phyloP scores from a whole-genome alignment of 106 monocot species.

The Allium fistulosum region DNA sequence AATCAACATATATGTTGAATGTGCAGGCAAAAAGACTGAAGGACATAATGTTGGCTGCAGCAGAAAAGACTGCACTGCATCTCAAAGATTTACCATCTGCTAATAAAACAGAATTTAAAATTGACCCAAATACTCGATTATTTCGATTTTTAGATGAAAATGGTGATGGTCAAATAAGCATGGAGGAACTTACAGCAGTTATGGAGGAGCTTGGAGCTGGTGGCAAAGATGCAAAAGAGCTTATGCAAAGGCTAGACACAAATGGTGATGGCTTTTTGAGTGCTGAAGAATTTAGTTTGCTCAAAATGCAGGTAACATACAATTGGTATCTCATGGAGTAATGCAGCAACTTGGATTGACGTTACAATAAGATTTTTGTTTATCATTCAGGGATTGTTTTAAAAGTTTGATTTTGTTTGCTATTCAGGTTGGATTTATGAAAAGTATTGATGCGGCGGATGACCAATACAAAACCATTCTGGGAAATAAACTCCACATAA shows the following conservation, averaged over 20 bases:
- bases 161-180: conserved; percentile 85
- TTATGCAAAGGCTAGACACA: conserved; percentile 78
- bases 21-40: conserved; percentile 66
- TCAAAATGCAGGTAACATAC: conserved; percentile 64
- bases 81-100: conserved; percentile 54
- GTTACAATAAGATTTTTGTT: not conserved
- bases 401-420: not conserved
- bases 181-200: conserved; percentile 75
- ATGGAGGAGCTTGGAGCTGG: conserved; percentile 92
- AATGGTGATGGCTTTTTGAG: conserved; percentile 90
- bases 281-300: conserved; percentile 74
- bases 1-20: not conserved
- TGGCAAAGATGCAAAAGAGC: conserved; percentile 68
- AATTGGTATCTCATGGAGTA: no score
- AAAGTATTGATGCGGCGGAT: conserved; percentile 1
- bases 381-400: not conserved
- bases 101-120: conserved; percentile 21
- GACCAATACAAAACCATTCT: conserved; percentile 1
- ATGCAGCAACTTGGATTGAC: no score
- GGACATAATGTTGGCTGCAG: conserved; percentile 80
- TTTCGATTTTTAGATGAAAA: conserved; percentile 84
- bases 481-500: not conserved
- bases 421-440: conserved; percentile 9
- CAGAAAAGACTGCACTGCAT: conserved; percentile 72
- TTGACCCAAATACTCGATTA: conserved; percentile 26